Base-by-base conservation (phyloP, 169 alveolate species). In the Plasmodium cynomolgi region DNA sequence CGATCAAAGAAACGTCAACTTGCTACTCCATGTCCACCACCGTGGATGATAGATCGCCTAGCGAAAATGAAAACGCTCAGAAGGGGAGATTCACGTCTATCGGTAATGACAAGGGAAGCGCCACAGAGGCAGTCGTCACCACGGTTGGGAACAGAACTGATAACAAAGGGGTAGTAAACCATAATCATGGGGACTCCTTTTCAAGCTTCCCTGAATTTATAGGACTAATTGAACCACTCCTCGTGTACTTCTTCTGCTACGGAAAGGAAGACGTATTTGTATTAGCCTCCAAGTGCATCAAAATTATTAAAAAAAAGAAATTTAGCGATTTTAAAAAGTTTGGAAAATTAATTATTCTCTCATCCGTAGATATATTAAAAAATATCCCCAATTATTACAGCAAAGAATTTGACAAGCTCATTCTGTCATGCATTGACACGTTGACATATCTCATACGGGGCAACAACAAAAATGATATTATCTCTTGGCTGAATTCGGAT, bases 371-470 rank as follows among this genome's bases (percentile, higher is more conserved):
- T 58, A 91, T 91, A 72, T 74, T 91, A 58, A 91, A 81, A 82
- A 91, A 91, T 91, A 72, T 91, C 8, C 95, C 95, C 29, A 91
- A 91, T n/a, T 91, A 91, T 82, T 74, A 91, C 68, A 91, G 95
- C 47, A 81, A 73, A 91, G 92, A 91, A 34, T 91, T 91, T 81
- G 92, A 91, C 44, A 81, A 83, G 58, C 83, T 91, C 29, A 91
- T 91, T 33, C 11, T 91, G 41, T 71, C 95, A 7, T 82, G 95
- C 41, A 82, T 91, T 50, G 92, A 91, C 56, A 79, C 92, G 0
- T 34, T 91, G 54, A 91, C 82, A 13, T 81, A 68, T 79, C 58
- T 91, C n/a, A 71, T 91, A 82, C 82, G 84, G 44, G 62, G 71
- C 41, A 91, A 91, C 62, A 72, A 82, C 33, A 81, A 72, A 47